Conservation (phyloP, 306 rosid species). For the Ammopiptanthus mongolicus region DNA sequence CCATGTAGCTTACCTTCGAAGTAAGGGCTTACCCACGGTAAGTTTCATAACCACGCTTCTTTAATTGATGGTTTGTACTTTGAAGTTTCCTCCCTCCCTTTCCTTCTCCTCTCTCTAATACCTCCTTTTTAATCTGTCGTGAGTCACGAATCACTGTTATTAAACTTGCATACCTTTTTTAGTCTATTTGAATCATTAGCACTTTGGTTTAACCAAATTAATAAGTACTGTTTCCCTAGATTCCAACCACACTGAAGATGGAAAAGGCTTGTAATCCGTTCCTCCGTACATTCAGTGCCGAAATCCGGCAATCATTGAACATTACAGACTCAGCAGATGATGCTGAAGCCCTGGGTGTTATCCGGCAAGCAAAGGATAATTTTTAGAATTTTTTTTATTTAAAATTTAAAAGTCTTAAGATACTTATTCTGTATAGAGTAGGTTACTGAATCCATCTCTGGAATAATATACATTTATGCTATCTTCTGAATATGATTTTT, state of each 20-base stretch:
- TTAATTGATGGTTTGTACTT: not conserved
- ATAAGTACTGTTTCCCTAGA: slow-evolving; percentile 30
- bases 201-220: not conserved
- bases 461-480: not conserved
- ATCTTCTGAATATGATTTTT: slow-evolving; percentile 8
- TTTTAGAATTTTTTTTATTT: slow-evolving; percentile 34
- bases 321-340: slow-evolving; percentile 60
- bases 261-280: slow-evolving; percentile 88
- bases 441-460: slow-evolving; percentile 12
- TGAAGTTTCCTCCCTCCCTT: not conserved
- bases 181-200: not conserved
- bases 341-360: slow-evolving; percentile 64
- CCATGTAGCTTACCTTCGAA: slow-evolving; percentile 60
- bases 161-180: not conserved
- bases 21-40: slow-evolving; percentile 88
- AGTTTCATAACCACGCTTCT: slow-evolving; percentile 10
- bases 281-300: slow-evolving; percentile 61
- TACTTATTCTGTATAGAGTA: slow-evolving; percentile 28
- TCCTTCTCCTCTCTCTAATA: not conserved
- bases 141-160: not conserved
- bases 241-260: slow-evolving; percentile 63
- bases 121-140: not conserved
- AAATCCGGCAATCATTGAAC: slow-evolving; percentile 53
- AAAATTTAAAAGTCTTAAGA: not conserved
- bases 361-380: slow-evolving; percentile 68